Percentiles rank a stretch among this genome's conserved stretches.
phyloP scores from a whole-genome alignment of 176 grass and related monocot genomes.

The Hsuehochloa calcarea region DNA sequence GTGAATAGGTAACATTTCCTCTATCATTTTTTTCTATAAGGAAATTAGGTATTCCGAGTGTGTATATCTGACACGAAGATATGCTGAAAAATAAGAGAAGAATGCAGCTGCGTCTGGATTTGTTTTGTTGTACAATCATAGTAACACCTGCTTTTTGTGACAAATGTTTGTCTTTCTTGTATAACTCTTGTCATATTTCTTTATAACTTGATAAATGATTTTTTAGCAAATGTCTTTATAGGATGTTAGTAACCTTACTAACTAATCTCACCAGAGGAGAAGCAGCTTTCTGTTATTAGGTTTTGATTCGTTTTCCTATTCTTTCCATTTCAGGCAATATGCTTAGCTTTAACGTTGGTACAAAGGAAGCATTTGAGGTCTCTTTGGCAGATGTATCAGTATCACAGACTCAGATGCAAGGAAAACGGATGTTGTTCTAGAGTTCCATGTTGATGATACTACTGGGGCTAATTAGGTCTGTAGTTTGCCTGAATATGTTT shows the following conservation, averaged over 20 bases:
- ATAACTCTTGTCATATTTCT: conserved; percentile 6
- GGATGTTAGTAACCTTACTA: conserved; percentile 81
- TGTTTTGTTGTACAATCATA: conserved; percentile 17
- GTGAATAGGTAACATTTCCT: conserved; percentile 59
- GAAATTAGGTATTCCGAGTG: conserved; percentile 7
- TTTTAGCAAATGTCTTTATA: conserved; percentile 38
- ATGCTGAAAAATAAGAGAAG: conserved; percentile 24
- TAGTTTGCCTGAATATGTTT: conserved; percentile 17
- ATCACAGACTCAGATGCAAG: conserved; percentile 86
- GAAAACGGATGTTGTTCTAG: conserved; percentile 92
- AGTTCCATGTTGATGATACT: conserved; percentile 98
- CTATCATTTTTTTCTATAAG: neutral
- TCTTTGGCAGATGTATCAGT: conserved; percentile 97
- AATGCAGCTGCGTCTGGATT: neutral
- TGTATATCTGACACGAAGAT: neutral
- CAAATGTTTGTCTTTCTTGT: neutral
- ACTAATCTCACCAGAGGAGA: conserved; percentile 68
- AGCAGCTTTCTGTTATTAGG: conserved; percentile 72
- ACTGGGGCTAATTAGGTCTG: conserved; percentile 83
- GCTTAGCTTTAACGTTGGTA: conserved; percentile 83
- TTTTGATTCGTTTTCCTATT: conserved; percentile 13
- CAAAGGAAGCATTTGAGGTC: conserved; percentile 87
- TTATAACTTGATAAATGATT: neutral
- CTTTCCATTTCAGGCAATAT: conserved; percentile 60
- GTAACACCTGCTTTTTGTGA: neutral